Evolutionary conservation across 345 rosid genomes (phyloP).

Genomic region (Zanthoxylum bungeanum): DNA sequence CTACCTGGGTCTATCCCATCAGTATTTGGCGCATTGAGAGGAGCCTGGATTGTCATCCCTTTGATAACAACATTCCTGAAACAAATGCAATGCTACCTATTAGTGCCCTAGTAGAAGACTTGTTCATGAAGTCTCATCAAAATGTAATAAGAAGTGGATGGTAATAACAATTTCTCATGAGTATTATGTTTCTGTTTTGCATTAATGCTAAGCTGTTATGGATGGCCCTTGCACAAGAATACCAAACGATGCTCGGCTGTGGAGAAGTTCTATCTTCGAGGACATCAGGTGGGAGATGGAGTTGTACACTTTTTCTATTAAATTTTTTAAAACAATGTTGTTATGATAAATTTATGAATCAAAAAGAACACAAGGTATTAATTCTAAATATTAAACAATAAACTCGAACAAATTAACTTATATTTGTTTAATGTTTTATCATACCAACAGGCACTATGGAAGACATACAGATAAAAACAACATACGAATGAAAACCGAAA

Average conservation of each 20-base stretch:
- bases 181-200: background rate
- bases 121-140: background rate
- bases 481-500: background rate
- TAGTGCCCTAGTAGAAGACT: slow-evolving; percentile 6
- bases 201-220: background rate
- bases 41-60: slow-evolving; percentile 88
- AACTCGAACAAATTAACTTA: background rate
- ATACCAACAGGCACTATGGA: background rate
- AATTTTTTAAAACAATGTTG: background rate
- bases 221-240: background rate
- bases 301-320: background rate
- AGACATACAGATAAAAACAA: background rate
- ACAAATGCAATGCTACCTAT: slow-evolving; percentile 8
- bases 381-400: background rate
- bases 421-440: background rate
- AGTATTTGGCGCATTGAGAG: slow-evolving; percentile 92
- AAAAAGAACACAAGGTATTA: background rate
- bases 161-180: background rate
- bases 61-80: slow-evolving; percentile 82
- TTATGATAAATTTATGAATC: background rate
- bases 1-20: slow-evolving; percentile 97
- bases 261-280: background rate
- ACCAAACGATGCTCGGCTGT: background rate
- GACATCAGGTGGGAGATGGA: background rate
- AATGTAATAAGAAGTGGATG: background rate